These are phyloP conservation scores for Rubroboletus pulcherrimus DNA, from an alignment of 768 basidiomycete genomes.

Conservation along the genomic window DNA sequence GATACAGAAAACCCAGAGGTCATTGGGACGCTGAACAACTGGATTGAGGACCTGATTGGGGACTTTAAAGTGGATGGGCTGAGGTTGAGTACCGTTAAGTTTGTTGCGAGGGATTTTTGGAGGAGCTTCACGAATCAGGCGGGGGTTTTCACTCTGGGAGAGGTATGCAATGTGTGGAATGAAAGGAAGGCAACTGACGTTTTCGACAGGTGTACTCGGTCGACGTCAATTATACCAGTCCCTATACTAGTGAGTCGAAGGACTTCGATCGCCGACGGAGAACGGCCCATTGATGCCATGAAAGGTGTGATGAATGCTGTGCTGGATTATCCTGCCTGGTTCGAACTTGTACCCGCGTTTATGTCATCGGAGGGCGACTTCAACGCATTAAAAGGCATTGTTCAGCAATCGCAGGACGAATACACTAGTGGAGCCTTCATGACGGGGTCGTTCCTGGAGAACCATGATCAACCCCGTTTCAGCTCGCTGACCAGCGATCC, in stretches of 20 bases:
- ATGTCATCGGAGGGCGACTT: conserved; percentile 32
- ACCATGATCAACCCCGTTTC: conserved; percentile 53
- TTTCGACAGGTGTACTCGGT: conserved; percentile 37
- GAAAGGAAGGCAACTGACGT: conserved; percentile 12
- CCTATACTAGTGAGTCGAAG: conserved; percentile 38
- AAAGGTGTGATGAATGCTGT: conserved; percentile 42
- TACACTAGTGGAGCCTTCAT: conserved; percentile 40
- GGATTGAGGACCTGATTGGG: conserved; percentile 45
- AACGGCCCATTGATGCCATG: not conserved
- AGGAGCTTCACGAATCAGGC: conserved; percentile 44
- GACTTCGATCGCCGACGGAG: not conserved
- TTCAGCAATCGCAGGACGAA: conserved; percentile 31
- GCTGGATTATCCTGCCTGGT: conserved; percentile 50
- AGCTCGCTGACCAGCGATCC: conserved; percentile 39
- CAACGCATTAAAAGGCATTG: conserved; percentile 25
- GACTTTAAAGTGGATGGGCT: conserved; percentile 52
- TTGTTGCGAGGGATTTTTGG: conserved; percentile 55
- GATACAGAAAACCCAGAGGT: conserved; percentile 50
- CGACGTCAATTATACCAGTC: conserved; percentile 36
- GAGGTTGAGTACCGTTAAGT: conserved; percentile 59
- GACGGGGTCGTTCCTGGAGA: conserved; percentile 50
- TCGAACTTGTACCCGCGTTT: conserved; percentile 40
- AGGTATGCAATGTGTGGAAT: conserved; percentile 35
- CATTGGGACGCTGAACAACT: conserved; percentile 40
- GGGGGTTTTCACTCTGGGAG: conserved; percentile 53